Evolutionary conservation across 108 stramenopile species (phyloP), one percentile per base, ranked within the genome.

Genomic region (Skeletonema grethae): DNA sequence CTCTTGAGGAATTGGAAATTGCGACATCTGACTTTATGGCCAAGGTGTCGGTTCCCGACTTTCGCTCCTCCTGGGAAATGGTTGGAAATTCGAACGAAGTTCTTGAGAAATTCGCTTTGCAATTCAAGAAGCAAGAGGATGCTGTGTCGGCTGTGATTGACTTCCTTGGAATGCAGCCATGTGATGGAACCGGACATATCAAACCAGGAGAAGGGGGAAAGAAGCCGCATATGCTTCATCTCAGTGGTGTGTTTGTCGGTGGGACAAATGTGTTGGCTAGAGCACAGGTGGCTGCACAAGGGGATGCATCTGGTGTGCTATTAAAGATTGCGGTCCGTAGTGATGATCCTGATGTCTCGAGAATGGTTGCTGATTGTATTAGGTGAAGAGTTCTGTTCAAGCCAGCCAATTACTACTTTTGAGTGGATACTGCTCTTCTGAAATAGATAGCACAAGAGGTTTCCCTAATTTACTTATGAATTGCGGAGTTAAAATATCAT

Each of bases 281-380:
- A 34, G 91, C 91, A 8, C 94, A 95, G 61, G 71, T 85, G 9
- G 72, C 85, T 9, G 73, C 75, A 15, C 68, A 73, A 48, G 80
- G 84, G 57, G 73, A 82, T 60, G 65, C 70, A 39, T 61, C 72
- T 53, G 86, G 86, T 22, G 76, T 87, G 56, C 65, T 94, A 25
- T 82, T 95, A 20, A 95, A 94, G 83, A 88, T 94, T 68, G 92
- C 88, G 11, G 88, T 94, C 22, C 82, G 92, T 10, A 91, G 88
- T 69, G 81, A 84, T 41, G 78, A 84, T 63, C 55, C 65, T 3
- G 79, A 75, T 53, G 72, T 94, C 29, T 86, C 87, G 11, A 69
- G 80, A 70, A 78, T 84, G 70, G 82, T 94, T 13, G 81, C 88
- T 28, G 90, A 94, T 32, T 90, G 88, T 65, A 93, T 93, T 67